Percentiles rank a stretch among this genome's conserved stretches.
Evolutionary conservation across 2,329 filamentous ascomycete genomes (phyloP).

Genomic region (Bimuria novae-zelandiae): DNA sequence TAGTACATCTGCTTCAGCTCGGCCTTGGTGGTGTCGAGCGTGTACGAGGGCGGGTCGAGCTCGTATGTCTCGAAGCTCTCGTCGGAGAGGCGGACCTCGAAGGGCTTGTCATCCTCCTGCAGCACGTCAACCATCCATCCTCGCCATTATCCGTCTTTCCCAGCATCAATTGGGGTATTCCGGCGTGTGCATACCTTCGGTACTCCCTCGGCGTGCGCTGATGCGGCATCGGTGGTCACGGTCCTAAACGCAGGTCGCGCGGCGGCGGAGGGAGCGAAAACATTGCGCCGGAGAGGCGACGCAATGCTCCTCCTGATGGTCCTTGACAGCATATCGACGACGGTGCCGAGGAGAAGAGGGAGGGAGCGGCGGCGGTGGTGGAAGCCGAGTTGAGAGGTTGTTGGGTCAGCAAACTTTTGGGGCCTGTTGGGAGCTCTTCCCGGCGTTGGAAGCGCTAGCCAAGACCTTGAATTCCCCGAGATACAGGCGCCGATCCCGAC

Average conservation of each 20-base stretch:
- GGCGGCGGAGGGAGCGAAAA: constrained; percentile 40
- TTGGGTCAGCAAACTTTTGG: constrained; percentile 28
- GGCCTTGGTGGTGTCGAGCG: constrained; percentile 91
- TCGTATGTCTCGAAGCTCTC: constrained; percentile 99
- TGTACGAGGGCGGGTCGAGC: constrained; percentile 94
- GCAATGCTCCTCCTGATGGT: constrained; percentile 47
- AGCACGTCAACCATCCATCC: constrained; percentile 27
- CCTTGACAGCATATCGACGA: constrained; percentile 46
- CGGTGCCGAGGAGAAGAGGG: constrained; percentile 21
- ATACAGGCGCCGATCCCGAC: background rate
- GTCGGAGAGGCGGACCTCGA: constrained; percentile 89
- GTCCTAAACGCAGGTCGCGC: constrained; percentile 58
- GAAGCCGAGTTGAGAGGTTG: constrained; percentile 22
- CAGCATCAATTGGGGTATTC: constrained; percentile 6
- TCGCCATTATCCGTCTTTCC: background rate
- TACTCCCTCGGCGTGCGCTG: constrained; percentile 77
- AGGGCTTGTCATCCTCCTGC: constrained; percentile 91
- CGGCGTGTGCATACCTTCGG: constrained; percentile 60
- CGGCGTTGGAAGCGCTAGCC: background rate
- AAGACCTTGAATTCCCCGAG: constrained; percentile 1
- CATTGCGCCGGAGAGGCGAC: constrained; percentile 47
- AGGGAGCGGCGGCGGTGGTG: constrained; percentile 21
- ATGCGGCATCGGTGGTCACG: constrained; percentile 95
- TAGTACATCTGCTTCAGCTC: constrained; percentile 99
- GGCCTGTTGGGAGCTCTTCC: constrained; percentile 15